Base-by-base conservation (phyloP, 1,139 yeast genomes). In the Debaryomycetaceae sp. region DNA sequence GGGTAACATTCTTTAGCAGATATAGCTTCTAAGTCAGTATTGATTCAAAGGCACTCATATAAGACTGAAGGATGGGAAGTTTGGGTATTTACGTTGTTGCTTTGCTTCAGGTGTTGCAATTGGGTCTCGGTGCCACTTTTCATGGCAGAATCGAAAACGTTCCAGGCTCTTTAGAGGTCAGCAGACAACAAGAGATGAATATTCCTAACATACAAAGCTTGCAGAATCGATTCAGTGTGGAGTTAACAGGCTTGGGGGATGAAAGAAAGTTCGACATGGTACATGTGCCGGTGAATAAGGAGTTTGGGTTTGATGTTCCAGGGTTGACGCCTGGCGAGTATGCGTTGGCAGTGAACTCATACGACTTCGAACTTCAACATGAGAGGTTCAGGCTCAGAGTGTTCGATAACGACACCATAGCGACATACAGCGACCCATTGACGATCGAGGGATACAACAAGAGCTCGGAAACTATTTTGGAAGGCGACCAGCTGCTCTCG, bases 151-250 rank as follows among this genome's bases (percentile, higher is more conserved):
- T 69, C n/a, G 47, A 48, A 5, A 55, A 57, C 33, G 54, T 66
- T 22, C 73, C 73, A 4, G 48, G 46, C 1, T 52, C 55, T 31
- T 53, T 65, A 20, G 49, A 50, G 7, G 67, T 57, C 37, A 52
- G 63, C 13, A 61, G 58, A 40, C 47, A 49, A 23, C 31, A 27
- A 3, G 11, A 27, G 8, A 8, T 27, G 31, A 51, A 53, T 4
- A 56, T 71, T 1, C 54, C 69, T 31, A 73, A 73, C 50, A 73
- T 72, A 2, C 53, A 60, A 22, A 71, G 72, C 52, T 67, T 62
- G 40, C 71, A 65, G 40, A 56, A 63, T n/a, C 56, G 77, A 46
- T 58, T 70, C 47, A 59, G 56, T 22, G 60, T 70, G n/a, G 52
- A 53, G n/a, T 57, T 72, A 42, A 50, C 53, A n/a, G 48, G 52